Evolutionary conservation across 495 filamentous ascomycete genomes (phyloP), one percentile per base, ranked within the genome.

Genomic region (Xylaria telfairii): DNA sequence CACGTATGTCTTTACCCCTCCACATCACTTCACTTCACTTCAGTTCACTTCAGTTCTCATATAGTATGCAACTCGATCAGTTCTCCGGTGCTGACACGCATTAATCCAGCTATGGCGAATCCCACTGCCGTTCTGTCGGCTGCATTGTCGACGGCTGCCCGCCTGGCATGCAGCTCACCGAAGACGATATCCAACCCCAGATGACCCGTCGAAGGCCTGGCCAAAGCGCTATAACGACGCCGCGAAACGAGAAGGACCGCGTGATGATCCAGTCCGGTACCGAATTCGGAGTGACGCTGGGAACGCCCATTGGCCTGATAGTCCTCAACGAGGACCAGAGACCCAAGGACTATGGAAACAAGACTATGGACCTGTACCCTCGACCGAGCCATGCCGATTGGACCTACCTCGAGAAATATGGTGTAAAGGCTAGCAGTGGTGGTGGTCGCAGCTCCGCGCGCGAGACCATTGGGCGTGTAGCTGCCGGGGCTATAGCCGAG

Each of bases 361-460:
- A 89, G 75, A 98, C 95, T 51, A 99, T 98, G 90, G 93, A 98
- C 80, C 80, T 88, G 51, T 97, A 91, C 86, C 96, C 96, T 13
- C 87, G 96, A 42, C 96, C 96, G 12, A 93, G 90, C 79, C 96
- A 99, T 81, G 96, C 96, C 64, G 96, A 99, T 78, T 97, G 91
- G 87, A 99, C 96, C 72, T 98, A 98, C 81, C 87, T 97, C 57
- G 91, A 95, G 83, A 99, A 99, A 81, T 99, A 99, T 74, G 96
- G 96, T 13, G 91, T 98, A 66, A 96, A 97, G 85, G 94, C 96
- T 7, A 93, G 90, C 80, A 94, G 91, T 71, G 96, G 96, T 69
- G 96, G 96, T 72, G 96, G 96, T 32, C 88, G 96, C 71, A 96
- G 92, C 80, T 94, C 91, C 78, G 96, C 96, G 21, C 87, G 96